Base-by-base conservation (phyloP, 495 filamentous ascomycete genomes). In the Penicillium verhagenii region DNA sequence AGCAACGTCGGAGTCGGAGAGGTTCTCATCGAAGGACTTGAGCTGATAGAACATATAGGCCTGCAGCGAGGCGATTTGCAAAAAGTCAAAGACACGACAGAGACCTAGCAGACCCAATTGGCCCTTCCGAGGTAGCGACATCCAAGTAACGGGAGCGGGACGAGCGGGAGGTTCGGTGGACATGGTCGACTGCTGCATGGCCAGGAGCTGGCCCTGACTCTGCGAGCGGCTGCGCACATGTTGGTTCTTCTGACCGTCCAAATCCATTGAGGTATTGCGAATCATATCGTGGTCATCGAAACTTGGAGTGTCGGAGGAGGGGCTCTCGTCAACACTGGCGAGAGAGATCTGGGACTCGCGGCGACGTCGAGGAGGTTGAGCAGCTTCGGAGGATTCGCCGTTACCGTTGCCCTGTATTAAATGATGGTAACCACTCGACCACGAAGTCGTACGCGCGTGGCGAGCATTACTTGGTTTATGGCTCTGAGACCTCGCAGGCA, bases 1-100 rank as follows among this genome's bases (percentile, higher is more conserved):
- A 7, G 90, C 83, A 54, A 94, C 90, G 33, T 81, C 80, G 1
- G 86, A 80, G 60, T 86, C 82, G 19, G 86, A 79, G 18, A 89
- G 76, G 31, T 68, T 79, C 43, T 78, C 74, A 33, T 87, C 79
- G 55, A 90, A 89, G 63, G 85, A 90, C 65, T 83, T 84, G 38
- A 90, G 76, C 70, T 88, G 85, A 59, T 89, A 89, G 66, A 88
- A 90, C 85, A 92, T 87, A 69, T 91, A 92, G 4, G 87, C 77
- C 65, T 80, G 75, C 39, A 79, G 51, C 6, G 77, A 80, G 46
- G 77, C 75, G 35, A 78, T 66, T 55, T 78, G 75, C 9, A 78
- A 59, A 55, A 78, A 78, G 54, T 78, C 75, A 47, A 78, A 89
- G 37, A 95, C 77, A 7, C 90, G 80, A 45, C 88, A 84, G 19